Percentiles rank a stretch among this genome's conserved stretches.
phyloP scores from a whole-genome alignment of 495 filamentous ascomycete genomes.

The Chaetomidium leptoderma region DNA sequence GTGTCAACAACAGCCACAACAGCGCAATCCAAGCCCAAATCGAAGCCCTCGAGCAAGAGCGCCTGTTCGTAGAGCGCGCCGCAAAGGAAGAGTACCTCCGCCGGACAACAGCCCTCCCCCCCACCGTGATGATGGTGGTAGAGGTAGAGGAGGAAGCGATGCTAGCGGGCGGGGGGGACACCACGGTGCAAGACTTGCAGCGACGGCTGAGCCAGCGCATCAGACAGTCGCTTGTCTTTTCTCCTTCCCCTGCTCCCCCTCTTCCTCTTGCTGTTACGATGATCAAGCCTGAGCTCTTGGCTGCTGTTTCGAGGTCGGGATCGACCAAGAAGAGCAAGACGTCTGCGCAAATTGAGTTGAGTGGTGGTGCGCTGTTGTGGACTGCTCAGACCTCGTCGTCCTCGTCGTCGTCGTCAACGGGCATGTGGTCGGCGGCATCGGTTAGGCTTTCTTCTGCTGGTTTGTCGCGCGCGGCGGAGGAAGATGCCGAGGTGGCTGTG shows the following conservation, averaged over 20 bases:
- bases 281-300: neutral
- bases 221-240: slow-evolving; percentile 19
- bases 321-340: neutral
- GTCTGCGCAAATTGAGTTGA: neutral
- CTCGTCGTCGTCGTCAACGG: neutral
- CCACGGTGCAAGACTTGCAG: slow-evolving; percentile 23
- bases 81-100: slow-evolving; percentile 23
- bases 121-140: neutral
- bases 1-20: neutral
- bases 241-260: neutral
- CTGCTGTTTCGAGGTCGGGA: no score
- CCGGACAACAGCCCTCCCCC: no score
- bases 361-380: slow-evolving; percentile 10
- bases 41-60: slow-evolving; percentile 36
- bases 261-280: neutral
- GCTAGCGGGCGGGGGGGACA: neutral
- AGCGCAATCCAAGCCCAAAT: slow-evolving; percentile 32
- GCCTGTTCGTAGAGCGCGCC: slow-evolving; percentile 26
- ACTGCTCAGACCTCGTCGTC: neutral
- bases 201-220: slow-evolving; percentile 19
- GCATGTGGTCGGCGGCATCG: slow-evolving; percentile 13
- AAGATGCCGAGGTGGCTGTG: slow-evolving; percentile 21
- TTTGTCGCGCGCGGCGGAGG: slow-evolving; percentile 1
- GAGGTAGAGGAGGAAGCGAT: neutral
- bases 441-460: neutral